Evolutionary conservation across 495 filamentous ascomycete species (phyloP).

Genomic region (Xylaria cubensis): DNA sequence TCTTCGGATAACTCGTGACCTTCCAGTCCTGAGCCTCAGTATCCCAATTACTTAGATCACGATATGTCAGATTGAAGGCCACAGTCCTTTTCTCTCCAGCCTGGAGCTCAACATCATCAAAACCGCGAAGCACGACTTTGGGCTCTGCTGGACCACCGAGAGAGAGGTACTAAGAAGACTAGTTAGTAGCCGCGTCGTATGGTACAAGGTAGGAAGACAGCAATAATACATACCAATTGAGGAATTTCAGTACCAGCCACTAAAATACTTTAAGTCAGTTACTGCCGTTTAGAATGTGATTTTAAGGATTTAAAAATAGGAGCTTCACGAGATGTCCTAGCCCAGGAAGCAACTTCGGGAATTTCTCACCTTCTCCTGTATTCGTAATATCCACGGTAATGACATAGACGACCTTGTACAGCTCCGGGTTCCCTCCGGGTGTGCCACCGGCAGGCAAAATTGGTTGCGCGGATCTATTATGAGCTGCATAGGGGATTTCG

Average conservation of each 20-base stretch:
- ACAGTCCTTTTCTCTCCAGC: conserved; percentile 65
- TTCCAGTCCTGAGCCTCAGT: conserved; percentile 79
- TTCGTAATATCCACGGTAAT: conserved; percentile 59
- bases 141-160: conserved; percentile 71
- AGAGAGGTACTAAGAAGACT: conserved; percentile 66
- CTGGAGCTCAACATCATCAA: conserved; percentile 73
- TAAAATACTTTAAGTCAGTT: not conserved
- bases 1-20: conserved; percentile 45
- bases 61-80: conserved; percentile 72
- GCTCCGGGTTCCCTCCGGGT: conserved; percentile 77
- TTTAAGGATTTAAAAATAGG: not conserved
- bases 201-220: not conserved
- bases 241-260: conserved; percentile 63
- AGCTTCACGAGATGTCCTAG: not conserved
- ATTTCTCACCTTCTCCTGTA: conserved; percentile 43
- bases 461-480: conserved; percentile 71
- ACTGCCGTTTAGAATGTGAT: not conserved
- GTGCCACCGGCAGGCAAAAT: conserved; percentile 69
- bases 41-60: conserved; percentile 84
- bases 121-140: conserved; percentile 73
- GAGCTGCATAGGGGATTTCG: conserved; percentile 64
- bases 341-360: not conserved
- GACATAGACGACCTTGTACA: conserved; percentile 53
- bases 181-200: conserved; percentile 39
- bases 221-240: conserved; percentile 58